Percentiles rank a stretch among this genome's conserved stretches.
Evolutionary conservation across 148 eudicot species (phyloP).

Genomic region (Heliosperma pusillum): DNA sequence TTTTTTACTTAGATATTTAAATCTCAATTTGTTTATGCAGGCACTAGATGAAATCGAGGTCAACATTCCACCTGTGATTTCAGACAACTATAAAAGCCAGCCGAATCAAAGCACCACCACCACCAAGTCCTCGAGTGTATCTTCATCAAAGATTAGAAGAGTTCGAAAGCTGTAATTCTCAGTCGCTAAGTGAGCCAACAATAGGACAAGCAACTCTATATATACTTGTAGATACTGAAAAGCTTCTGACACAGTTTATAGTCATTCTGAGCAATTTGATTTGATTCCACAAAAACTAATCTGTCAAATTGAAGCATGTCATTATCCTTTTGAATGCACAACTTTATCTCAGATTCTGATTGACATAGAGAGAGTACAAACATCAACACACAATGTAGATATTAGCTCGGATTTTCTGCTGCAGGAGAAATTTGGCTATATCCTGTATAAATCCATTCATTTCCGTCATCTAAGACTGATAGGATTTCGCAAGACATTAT

Average conservation of each 20-base stretch:
- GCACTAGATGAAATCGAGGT: conserved; percentile 17
- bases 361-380: background rate
- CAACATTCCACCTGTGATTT: conserved; percentile 1
- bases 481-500: background rate
- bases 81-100: conserved; percentile 8
- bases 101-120: background rate
- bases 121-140: conserved; percentile 3
- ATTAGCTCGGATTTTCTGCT: background rate
- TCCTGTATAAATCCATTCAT: background rate
- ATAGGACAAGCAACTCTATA: background rate
- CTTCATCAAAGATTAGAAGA: conserved; percentile 11
- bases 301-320: background rate
- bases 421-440: background rate
- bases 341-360: background rate
- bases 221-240: background rate
- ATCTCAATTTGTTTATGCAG: conserved; percentile 18
- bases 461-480: conserved; percentile 2
- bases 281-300: background rate
- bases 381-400: background rate
- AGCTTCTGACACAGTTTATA: background rate
- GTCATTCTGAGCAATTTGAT: background rate
- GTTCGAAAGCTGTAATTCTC: background rate
- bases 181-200: background rate
- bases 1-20: too few relatives aligned
- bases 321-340: background rate